Conservation (phyloP, 345 rosid genomes). For the Salix arbutifolia region DNA sequence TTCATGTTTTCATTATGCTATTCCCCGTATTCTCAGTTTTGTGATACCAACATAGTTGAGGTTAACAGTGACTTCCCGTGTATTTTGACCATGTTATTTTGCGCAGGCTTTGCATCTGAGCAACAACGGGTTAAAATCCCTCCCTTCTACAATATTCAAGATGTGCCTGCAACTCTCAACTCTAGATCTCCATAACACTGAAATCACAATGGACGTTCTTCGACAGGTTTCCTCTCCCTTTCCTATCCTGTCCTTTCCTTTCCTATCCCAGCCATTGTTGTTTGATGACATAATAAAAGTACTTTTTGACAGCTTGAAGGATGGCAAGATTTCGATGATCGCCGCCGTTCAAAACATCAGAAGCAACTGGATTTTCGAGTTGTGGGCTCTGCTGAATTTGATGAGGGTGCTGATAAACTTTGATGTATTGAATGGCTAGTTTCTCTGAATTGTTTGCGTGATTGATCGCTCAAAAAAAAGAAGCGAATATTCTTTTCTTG, state of each 20-base stretch:
- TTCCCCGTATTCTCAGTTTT: neutral
- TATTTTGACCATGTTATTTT: neutral
- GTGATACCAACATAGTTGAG: neutral
- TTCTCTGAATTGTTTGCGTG: neutral
- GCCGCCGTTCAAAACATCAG: slow-evolving; percentile 74
- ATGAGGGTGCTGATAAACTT: slow-evolving; percentile 89
- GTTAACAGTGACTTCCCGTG: neutral
- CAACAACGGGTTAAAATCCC: slow-evolving; percentile 64
- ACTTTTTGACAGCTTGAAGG: slow-evolving; percentile 52
- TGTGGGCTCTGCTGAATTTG: slow-evolving; percentile 59
- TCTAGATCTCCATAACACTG: slow-evolving; percentile 82
- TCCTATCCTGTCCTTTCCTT: neutral
- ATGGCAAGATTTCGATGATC: slow-evolving; percentile 72
- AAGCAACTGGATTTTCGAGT: slow-evolving; percentile 85
- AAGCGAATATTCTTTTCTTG: neutral
- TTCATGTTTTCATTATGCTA: neutral
- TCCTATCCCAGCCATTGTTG: neutral
- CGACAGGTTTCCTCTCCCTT: slow-evolving; percentile 52
- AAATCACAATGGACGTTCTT: slow-evolving; percentile 67
- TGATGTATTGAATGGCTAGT: slow-evolving; percentile 24
- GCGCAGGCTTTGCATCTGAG: slow-evolving; percentile 59
- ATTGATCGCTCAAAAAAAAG: neutral
- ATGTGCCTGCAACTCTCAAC: slow-evolving; percentile 64
- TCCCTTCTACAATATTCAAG: slow-evolving; percentile 59
- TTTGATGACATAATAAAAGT: neutral